These are phyloP conservation scores for Bolboschoenus planiculmis DNA, from an alignment of 176 grass and related monocot genomes.

Conservation along the genomic window DNA sequence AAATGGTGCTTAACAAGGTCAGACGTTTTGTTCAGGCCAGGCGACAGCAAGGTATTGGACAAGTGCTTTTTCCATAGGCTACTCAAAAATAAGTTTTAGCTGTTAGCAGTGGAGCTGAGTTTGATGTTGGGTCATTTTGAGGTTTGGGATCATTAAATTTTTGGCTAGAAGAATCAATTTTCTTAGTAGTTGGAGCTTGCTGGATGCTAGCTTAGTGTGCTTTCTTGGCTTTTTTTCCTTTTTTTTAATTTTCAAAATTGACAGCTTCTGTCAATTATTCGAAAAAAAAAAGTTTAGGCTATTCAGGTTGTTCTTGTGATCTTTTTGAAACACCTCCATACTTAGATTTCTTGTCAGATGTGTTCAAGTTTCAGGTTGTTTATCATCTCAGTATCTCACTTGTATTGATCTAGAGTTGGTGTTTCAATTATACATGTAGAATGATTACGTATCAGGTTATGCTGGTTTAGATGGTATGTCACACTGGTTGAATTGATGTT, in stretches of 20 bases:
- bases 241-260: too few species aligned
- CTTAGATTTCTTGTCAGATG: not conserved
- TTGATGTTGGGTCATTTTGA: not conserved
- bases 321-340: not conserved
- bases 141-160: not conserved
- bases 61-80: constrained; percentile 1
- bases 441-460: not conserved
- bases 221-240: too few species aligned
- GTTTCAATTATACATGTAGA: not conserved
- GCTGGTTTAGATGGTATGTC: not conserved
- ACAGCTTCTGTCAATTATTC: too few species aligned
- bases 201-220: too few species aligned
- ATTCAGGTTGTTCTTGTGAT: not conserved
- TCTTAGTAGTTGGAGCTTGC: too few species aligned
- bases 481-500: not conserved
- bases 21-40: constrained; percentile 54
- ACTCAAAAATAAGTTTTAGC: not conserved
- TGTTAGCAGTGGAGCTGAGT: not conserved
- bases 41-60: constrained; percentile 55
- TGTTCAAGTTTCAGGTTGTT: not conserved
- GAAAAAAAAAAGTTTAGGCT: too few species aligned
- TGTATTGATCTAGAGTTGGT: not conserved
- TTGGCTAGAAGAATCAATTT: too few species aligned
- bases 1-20: constrained; percentile 52
- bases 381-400: not conserved